Conservation (phyloP, 371 early-diverging fungal genomes). For the Amoeboaphelidium occidentale region DNA sequence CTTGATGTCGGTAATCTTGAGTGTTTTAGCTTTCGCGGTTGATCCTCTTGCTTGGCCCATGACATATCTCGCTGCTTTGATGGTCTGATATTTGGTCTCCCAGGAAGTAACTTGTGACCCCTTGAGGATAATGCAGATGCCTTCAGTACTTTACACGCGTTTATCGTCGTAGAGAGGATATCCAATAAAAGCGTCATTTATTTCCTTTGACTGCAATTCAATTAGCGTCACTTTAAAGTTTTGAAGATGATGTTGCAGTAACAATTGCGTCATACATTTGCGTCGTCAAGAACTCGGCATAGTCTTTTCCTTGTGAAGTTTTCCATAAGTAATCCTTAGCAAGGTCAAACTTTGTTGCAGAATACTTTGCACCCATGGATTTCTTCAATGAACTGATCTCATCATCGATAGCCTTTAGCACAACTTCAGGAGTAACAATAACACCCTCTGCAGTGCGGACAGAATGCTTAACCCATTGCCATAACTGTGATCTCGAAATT, state of each 20-base stretch:
- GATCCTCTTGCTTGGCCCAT: no score
- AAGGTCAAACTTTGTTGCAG: conserved; percentile 33
- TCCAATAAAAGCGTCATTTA: no score
- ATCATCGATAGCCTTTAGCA: conserved; percentile 51
- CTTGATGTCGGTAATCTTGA: neutral
- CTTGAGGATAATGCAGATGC: no score
- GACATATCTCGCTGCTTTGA: no score
- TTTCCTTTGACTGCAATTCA: no score
- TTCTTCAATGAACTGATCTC: conserved; percentile 42
- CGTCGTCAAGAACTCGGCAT: conserved; percentile 75
- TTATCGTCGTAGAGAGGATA: no score
- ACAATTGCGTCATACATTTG: conserved; percentile 39
- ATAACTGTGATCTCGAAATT: conserved; percentile 83
- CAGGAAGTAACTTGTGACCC: no score
- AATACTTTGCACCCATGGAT: conserved; percentile 31
- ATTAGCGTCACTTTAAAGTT: no score
- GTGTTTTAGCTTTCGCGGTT: no score
- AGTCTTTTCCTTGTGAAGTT: conserved; percentile 54
- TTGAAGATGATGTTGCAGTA: neutral
- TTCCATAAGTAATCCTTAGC: conserved; percentile 51
- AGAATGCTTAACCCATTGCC: conserved; percentile 85
- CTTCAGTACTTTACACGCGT: no score
- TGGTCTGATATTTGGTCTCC: no score
- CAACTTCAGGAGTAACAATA: conserved; percentile 39
- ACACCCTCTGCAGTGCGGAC: conserved; percentile 54